Percentiles rank a stretch among this genome's conserved stretches.
Conservation (phyloP, 305 asterid species). For the Plantago rigida region DNA sequence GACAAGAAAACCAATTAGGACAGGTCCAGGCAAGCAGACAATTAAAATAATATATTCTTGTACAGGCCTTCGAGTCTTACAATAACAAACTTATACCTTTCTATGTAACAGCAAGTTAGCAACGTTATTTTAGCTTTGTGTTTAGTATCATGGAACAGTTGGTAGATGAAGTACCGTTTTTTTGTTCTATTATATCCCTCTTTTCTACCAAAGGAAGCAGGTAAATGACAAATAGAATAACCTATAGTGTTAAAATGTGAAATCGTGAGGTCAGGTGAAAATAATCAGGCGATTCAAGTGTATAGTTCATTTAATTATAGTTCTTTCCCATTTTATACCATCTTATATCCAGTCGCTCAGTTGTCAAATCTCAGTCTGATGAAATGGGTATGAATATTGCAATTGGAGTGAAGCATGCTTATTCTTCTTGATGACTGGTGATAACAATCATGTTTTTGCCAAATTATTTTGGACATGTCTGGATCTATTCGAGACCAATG, state of each 20-base stretch:
- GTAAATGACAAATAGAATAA: too few relatives aligned
- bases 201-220: neutral
- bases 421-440: too few relatives aligned
- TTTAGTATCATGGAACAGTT: neutral
- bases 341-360: neutral
- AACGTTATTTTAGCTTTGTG: neutral
- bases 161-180: neutral
- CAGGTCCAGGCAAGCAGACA: too few relatives aligned
- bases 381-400: neutral
- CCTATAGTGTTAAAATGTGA: too few relatives aligned
- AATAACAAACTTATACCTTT: neutral
- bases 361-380: neutral
- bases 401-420: neutral
- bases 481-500: too few relatives aligned
- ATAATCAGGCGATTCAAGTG: too few relatives aligned
- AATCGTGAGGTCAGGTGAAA: too few relatives aligned
- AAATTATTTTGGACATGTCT: too few relatives aligned
- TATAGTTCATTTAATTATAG: too few relatives aligned
- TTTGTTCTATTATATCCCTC: neutral
- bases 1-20: neutral
- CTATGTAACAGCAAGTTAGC: slow-evolving; percentile 3
- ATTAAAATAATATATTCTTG: neutral
- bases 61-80: neutral
- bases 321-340: too few relatives aligned
- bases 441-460: too few relatives aligned